Evolutionary conservation across 2,329 filamentous ascomycete species (phyloP).

Genomic region (Fusarium humuli): DNA sequence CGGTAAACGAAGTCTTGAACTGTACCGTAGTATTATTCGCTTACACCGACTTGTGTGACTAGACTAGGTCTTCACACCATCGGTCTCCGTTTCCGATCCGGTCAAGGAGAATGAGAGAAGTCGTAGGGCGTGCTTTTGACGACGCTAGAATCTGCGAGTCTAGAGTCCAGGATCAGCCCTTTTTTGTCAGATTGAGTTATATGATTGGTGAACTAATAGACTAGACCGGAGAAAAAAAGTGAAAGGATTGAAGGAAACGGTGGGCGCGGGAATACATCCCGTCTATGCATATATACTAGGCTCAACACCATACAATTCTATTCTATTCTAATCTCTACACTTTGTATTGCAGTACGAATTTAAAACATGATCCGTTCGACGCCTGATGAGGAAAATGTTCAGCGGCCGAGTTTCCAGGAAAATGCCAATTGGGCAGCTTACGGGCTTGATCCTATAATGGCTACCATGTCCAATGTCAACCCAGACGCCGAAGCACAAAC

Average conservation of each 20-base stretch:
- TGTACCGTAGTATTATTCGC: neutral
- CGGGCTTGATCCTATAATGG: slow-evolving; percentile 35
- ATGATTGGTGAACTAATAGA: neutral
- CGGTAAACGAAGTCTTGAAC: neutral
- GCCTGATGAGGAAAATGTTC: neutral
- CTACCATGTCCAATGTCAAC: slow-evolving; percentile 30
- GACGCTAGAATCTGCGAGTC: slow-evolving; percentile 25
- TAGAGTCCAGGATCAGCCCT: slow-evolving; percentile 19
- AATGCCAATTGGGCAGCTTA: slow-evolving; percentile 23
- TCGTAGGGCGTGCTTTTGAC: slow-evolving; percentile 16
- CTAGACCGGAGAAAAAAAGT: neutral
- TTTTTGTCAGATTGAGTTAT: slow-evolving; percentile 1
- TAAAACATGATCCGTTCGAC: slow-evolving; percentile 5
- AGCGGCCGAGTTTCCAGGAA: slow-evolving; percentile 1
- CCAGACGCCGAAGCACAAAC: slow-evolving; percentile 29
- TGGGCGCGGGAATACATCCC: slow-evolving; percentile 18
- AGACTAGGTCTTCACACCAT: neutral
- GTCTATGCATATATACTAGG: slow-evolving; percentile 10
- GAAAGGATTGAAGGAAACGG: neutral
- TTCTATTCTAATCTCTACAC: neutral
- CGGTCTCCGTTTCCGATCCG: slow-evolving; percentile 32
- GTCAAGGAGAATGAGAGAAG: slow-evolving; percentile 9
- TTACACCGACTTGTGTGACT: neutral
- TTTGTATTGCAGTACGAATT: neutral
- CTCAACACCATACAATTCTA: neutral